phyloP scores from a whole-genome alignment of 192 early-diverging fungal genomes.

The Podila horticola region DNA sequence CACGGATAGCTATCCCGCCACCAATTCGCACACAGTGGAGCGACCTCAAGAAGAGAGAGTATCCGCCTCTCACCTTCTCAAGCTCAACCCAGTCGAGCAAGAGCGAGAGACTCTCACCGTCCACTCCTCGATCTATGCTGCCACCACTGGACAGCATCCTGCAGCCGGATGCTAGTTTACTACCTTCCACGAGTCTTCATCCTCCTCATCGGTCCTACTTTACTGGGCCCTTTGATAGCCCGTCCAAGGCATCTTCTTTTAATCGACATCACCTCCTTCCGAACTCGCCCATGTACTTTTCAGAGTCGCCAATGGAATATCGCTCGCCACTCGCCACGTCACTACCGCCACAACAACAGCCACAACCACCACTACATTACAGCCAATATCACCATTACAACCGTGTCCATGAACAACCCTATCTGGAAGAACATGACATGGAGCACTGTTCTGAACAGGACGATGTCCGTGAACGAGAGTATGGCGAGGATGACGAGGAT shows the following conservation, averaged over 20 bases:
- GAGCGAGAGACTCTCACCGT: conserved; percentile 7
- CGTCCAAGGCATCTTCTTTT: not conserved
- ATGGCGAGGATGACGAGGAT: conserved; percentile 34
- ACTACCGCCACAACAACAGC: not conserved
- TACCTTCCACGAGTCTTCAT: not conserved
- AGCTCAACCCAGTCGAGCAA: conserved; percentile 20
- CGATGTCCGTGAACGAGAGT: conserved; percentile 41
- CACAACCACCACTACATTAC: not conserved
- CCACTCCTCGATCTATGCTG: conserved; percentile 25
- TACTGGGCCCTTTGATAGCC: not conserved
- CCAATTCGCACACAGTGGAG: conserved; percentile 41
- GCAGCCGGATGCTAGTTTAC: not conserved
- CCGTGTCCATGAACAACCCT: conserved; percentile 4
- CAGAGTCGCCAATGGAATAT: not conserved
- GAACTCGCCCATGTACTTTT: not conserved
- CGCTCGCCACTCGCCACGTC: not conserved
- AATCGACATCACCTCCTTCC: not conserved
- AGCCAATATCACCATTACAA: not conserved
- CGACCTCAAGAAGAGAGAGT: conserved; percentile 5
- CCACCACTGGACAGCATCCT: not conserved
- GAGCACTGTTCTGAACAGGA: conserved; percentile 51
- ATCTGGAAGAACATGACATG: conserved; percentile 43
- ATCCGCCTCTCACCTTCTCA: conserved; percentile 24
- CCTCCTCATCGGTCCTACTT: not conserved
- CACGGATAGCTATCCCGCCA: conserved; percentile 4